Base-by-base conservation (phyloP, 441 rosid genomes). In the Jatropha multifida region DNA sequence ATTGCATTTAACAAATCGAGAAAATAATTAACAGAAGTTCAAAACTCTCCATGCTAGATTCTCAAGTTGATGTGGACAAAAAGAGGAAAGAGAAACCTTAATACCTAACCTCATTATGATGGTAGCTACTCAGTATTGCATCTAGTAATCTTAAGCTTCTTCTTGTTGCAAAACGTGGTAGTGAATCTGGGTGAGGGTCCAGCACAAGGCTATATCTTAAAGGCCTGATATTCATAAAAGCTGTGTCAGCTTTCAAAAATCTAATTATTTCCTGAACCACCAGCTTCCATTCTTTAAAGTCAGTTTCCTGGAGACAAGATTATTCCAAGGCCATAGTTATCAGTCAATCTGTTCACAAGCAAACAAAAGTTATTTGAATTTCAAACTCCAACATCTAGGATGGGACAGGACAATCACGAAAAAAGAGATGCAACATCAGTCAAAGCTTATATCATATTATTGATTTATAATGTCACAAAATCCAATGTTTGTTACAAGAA, bases 251-350 rank as follows among this genome's bases (percentile, higher is more conserved):
- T 86, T 93, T 95, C 84, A 93, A 88, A 87, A 93, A 92, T 82
- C 98, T 90, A 84, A 85, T 90, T 75, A 93, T 87, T 85, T 95
- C 99, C 83, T 92, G 97, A 77, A 89, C 92, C 91, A 90, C 94
- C 85, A 92, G 88, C 93, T 93, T 93, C 99, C 98, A 92, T 85
- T 95, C 97, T 88, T 89, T 93, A 85, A 95, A 92, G 78, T 95
- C 99, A 49, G 89, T 83, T 79, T 95, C 98, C 99, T 95, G 96
- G 82, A 84, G 76, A 86, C 77, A 86, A 76, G 76, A 81, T 78
- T 71, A 77, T 71, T 61, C 65, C 60, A 65, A 78, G 48, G 76
- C 83, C 77, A 85, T 73, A 52, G 32, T 49, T 26, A 77, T 67
- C 52, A 69, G 68, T 77, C 71, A 65, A 69, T 73, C 61, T 49